A percentile compares a stretch with the other conserved stretches of the same genome.
These are phyloP conservation scores for Leersia perrieri DNA, from an alignment of 176 grass and related monocot species.

Conservation along the genomic window DNA sequence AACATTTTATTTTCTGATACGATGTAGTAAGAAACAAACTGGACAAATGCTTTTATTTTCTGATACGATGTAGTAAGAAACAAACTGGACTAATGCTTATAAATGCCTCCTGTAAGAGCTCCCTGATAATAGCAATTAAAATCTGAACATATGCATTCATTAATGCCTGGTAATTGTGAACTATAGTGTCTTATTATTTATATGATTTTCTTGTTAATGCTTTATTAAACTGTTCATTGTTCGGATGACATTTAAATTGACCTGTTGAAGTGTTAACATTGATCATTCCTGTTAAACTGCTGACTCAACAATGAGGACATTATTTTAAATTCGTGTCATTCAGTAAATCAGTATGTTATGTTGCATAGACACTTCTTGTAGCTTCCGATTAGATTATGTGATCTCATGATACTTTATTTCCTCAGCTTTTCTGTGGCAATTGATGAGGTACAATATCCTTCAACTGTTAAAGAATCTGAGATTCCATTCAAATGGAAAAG, in stretches of 20 bases:
- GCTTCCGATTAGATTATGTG: background rate
- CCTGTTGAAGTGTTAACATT: background rate
- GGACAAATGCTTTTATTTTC: background rate
- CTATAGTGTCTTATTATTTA: background rate
- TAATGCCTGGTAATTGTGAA: background rate
- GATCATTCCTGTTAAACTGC: background rate
- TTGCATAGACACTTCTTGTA: background rate
- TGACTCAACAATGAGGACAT: background rate
- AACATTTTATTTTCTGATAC: too few species aligned
- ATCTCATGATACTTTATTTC: background rate
- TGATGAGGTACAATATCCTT: conserved; percentile 79
- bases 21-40: too few species aligned
- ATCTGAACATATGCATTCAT: background rate
- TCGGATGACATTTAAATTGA: background rate
- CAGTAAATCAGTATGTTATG: background rate
- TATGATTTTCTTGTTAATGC: background rate
- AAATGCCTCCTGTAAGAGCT: background rate
- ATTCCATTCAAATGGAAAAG: conserved; percentile 64
- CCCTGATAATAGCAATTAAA: background rate
- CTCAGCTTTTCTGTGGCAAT: conserved; percentile 81
- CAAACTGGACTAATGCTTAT: background rate
- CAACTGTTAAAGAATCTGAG: conserved; percentile 71
- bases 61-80: too few species aligned
- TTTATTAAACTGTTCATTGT: background rate
- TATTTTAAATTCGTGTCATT: background rate